A percentile compares a stretch with the other conserved stretches of the same genome.
These are phyloP conservation scores for Wickerhamomyces chambardii DNA, from an alignment of 805 yeast species.

Conservation along the genomic window DNA sequence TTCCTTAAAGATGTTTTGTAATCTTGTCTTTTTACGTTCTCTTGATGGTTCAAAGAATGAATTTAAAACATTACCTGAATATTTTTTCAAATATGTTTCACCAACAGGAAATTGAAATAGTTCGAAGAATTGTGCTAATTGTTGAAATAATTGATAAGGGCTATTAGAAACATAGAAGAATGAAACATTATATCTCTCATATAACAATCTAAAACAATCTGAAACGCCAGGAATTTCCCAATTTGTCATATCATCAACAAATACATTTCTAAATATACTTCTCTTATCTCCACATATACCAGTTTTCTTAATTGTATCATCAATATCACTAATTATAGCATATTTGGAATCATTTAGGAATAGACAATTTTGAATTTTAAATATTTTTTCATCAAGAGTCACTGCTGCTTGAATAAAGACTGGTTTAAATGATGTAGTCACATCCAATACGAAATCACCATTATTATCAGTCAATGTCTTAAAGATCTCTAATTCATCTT, in stretches of 20 bases:
- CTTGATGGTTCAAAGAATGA: conserved; percentile 84
- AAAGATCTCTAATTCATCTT: conserved; percentile 20
- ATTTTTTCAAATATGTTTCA: conserved; percentile 81
- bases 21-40: conserved; percentile 63
- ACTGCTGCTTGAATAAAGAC: conserved; percentile 44
- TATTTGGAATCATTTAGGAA: conserved; percentile 40
- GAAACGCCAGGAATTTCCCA: conserved; percentile 72
- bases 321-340: conserved; percentile 83
- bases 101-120: conserved; percentile 61
- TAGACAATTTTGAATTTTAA: conserved; percentile 34
- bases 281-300: conserved; percentile 88
- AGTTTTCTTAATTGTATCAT: conserved; percentile 86
- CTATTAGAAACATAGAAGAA: conserved; percentile 94
- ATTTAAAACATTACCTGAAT: conserved; percentile 70
- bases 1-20: conserved; percentile 56
- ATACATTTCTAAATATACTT: conserved; percentile 69
- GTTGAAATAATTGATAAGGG: conserved; percentile 75
- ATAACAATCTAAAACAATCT: conserved; percentile 56
- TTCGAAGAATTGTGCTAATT: conserved; percentile 39
- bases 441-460: conserved; percentile 54
- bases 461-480: conserved; percentile 45
- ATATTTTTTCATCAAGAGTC: conserved; percentile 34
- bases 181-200: conserved; percentile 31
- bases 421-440: conserved; percentile 55
- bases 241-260: conserved; percentile 53